phyloP scores from a whole-genome alignment of 2,329 filamentous ascomycete genomes.

The Aspergillus ruber region DNA sequence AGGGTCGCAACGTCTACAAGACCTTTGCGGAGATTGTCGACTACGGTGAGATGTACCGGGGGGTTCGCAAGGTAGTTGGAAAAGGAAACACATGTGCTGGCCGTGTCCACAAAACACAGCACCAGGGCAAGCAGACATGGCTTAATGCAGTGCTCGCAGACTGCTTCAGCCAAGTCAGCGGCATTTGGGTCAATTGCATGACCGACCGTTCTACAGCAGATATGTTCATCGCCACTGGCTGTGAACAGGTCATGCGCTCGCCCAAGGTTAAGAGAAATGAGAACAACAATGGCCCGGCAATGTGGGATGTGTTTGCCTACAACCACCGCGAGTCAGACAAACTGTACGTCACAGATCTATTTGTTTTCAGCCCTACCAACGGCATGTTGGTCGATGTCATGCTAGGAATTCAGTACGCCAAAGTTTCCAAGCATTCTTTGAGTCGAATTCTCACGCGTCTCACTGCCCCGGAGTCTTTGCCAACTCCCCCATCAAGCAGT shows the following conservation, averaged over 20 bases:
- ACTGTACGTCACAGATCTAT: slow-evolving; percentile 24
- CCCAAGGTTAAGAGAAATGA: slow-evolving; percentile 11
- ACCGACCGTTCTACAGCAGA: slow-evolving; percentile 15
- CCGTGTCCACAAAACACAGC: slow-evolving; percentile 9
- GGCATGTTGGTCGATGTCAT: too few relatives aligned
- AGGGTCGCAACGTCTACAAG: slow-evolving; percentile 11
- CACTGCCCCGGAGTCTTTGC: too few relatives aligned
- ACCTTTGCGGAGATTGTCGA: slow-evolving; percentile 9
- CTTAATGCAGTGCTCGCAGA: slow-evolving; percentile 22
- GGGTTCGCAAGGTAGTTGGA: slow-evolving; percentile 10
- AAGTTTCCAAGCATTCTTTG: too few relatives aligned
- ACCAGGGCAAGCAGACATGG: slow-evolving; percentile 16
- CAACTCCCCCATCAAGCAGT: too few relatives aligned
- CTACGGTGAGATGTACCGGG: slow-evolving; percentile 6
- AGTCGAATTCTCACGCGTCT: too few relatives aligned
- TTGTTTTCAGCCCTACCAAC: slow-evolving; percentile 14
- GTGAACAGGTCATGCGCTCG: slow-evolving; percentile 24
- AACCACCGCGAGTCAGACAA: slow-evolving; percentile 17
- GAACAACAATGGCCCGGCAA: slow-evolving; percentile 5
- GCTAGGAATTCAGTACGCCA: too few relatives aligned
- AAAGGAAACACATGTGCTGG: slow-evolving; percentile 15
- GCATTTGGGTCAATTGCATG: slow-evolving; percentile 35
- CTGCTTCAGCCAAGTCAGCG: slow-evolving; percentile 29
- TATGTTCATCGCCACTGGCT: slow-evolving; percentile 26
- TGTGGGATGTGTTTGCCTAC: slow-evolving; percentile 23